These are phyloP conservation scores for Fusarium sp. DNA, from an alignment of 2,329 filamentous ascomycete species.

Conservation along the genomic window DNA sequence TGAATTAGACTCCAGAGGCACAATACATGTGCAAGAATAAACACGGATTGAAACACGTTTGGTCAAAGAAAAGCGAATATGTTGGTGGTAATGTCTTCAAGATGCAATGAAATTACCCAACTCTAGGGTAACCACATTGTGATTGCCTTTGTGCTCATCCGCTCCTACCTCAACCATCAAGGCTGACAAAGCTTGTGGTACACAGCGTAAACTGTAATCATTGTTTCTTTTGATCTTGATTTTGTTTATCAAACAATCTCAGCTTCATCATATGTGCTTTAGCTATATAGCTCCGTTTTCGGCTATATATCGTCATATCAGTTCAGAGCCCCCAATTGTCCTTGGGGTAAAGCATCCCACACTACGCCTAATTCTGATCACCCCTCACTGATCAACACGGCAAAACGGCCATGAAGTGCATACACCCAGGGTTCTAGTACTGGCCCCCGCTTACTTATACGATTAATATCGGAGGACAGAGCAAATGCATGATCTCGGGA, in stretches of 20 bases:
- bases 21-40: neutral
- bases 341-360: slow-evolving; percentile 30
- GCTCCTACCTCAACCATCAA: neutral
- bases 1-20: neutral
- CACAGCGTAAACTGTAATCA: neutral
- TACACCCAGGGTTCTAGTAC: neutral
- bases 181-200: slow-evolving; percentile 13
- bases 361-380: slow-evolving; percentile 9
- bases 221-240: neutral
- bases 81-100: neutral
- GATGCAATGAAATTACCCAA: neutral
- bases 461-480: slow-evolving; percentile 8
- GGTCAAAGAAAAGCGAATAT: neutral
- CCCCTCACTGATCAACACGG: slow-evolving; percentile 38
- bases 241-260: neutral
- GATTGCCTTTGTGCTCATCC: neutral
- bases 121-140: slow-evolving; percentile 28
- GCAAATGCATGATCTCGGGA: slow-evolving; percentile 28
- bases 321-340: slow-evolving; percentile 27
- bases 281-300: slow-evolving; percentile 7
- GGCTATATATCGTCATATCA: slow-evolving; percentile 14
- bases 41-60: neutral
- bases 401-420: slow-evolving; percentile 17
- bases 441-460: slow-evolving; percentile 25
- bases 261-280: neutral